Evolutionary conservation across 768 basidiomycete species (phyloP), one percentile per base, ranked within the genome.

Genomic region (Trametes punicea): DNA sequence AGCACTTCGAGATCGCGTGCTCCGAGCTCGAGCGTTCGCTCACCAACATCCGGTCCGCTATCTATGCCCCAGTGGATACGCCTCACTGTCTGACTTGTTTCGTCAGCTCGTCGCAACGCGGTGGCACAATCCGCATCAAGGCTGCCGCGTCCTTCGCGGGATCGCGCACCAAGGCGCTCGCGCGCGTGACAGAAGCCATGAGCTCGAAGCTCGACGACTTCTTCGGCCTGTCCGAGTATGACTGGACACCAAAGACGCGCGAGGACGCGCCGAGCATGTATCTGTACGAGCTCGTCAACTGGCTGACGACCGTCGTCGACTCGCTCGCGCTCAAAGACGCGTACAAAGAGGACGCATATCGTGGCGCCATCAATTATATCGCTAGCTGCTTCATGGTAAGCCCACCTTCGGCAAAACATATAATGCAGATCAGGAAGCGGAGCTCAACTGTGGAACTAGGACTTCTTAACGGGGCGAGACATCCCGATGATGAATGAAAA

Each of bases 271-370:
- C 95, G 40, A 95, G 92, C 80, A 88, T 88, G 81, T 98, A 98
- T 71, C 78, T 98, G 2, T 88, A 93, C 68, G 96, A 98, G 70
- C 82, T 98, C 65, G 83, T 96, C 69, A 94, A 93, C 69, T 99
- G 95, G 90, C 79, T 98, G 49, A 95, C 88, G 34, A 97, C 95
- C 1, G 90, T 97, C 52, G 93, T 99, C 45, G 97, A 98, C 70
- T 92, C 84, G 56, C 84, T 87, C 62, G 81, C 79, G 57, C 84
- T 98, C 73, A 86, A 90, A 53, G 90, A 94, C 54, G 72, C 74
- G 9, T 87, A 93, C 74, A 95, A 94, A 71, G 89, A 93, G 50
- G 85, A 91, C 62, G 92, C 91, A 9, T 99, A 97, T 70, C 83
- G 81, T 60, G 87, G 84, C 40, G 95, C 97, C 13, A 76, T 96